Evolutionary conservation across 306 rosid genomes (phyloP).

Genomic region (Casuarina cunninghamiana): DNA sequence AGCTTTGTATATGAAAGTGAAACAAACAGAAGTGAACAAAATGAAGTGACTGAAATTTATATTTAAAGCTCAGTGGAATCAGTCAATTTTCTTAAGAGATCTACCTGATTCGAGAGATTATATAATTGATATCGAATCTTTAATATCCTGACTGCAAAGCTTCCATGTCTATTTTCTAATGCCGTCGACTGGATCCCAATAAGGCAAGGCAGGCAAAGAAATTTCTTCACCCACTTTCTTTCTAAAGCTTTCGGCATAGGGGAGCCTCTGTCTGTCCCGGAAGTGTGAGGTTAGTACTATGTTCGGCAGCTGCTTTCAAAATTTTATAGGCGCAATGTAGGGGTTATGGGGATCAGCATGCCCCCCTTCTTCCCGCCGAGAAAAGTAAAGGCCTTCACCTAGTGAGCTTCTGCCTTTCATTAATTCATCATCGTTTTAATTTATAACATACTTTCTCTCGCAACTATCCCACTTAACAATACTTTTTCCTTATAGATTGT

Average conservation of each 20-base stretch:
- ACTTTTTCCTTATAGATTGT: neutral
- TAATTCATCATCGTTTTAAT: neutral
- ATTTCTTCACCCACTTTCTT: neutral
- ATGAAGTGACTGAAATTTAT: neutral
- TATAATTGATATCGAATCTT: slow-evolving; percentile 16
- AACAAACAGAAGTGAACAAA: slow-evolving; percentile 3
- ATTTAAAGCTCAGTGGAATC: slow-evolving; percentile 17
- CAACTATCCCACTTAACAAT: neutral
- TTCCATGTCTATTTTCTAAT: slow-evolving; percentile 10
- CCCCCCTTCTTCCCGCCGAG: slow-evolving; percentile 36
- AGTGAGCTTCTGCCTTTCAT: neutral
- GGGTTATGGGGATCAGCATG: slow-evolving; percentile 24
- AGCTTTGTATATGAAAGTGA: neutral
- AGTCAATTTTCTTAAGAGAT: slow-evolving; percentile 1
- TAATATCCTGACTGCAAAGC: slow-evolving; percentile 22
- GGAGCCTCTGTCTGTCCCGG: neutral
- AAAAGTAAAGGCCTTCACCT: neutral
- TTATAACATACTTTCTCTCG: neutral
- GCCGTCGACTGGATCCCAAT: slow-evolving; percentile 19
- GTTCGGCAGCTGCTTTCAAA: slow-evolving; percentile 24
- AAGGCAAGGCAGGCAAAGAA: slow-evolving; percentile 5
- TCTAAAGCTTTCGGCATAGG: slow-evolving; percentile 16
- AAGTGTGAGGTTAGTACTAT: neutral
- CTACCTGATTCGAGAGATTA: slow-evolving; percentile 7
- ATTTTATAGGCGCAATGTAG: slow-evolving; percentile 18